Evolutionary conservation across 176 grass and related monocot species (phyloP).

Genomic region (Paspalum vaginatum): DNA sequence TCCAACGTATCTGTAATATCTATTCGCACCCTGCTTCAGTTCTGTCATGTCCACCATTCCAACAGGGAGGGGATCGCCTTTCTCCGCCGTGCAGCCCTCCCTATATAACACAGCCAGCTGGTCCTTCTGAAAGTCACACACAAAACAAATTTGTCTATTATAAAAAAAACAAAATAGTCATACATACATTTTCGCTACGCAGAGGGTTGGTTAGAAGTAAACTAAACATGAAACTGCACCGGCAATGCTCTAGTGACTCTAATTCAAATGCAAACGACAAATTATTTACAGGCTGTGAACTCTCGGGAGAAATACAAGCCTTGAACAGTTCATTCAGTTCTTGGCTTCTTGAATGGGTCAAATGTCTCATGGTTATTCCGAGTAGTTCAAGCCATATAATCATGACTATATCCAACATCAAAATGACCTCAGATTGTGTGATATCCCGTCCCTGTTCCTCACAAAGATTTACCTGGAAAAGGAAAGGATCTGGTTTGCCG

Average conservation of each 20-base stretch:
- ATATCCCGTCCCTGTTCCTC: background rate
- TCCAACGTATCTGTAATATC: conserved; percentile 71
- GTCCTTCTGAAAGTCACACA: conserved; percentile 48
- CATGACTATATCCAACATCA: background rate
- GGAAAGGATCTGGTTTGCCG: conserved; percentile 61
- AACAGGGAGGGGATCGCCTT: conserved; percentile 49
- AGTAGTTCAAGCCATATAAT: background rate
- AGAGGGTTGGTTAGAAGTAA: background rate
- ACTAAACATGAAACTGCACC: background rate
- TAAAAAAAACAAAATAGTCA: too few species aligned
- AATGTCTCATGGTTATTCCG: background rate
- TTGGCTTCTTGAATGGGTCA: background rate
- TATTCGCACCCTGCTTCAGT: conserved; percentile 31
- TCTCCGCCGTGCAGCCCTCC: conserved; percentile 44
- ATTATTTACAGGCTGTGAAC: conserved; percentile 2
- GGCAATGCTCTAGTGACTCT: background rate
- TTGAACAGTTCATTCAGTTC: conserved; percentile 22
- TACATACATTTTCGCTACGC: background rate
- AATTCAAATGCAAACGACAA: background rate
- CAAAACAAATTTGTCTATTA: too few species aligned
- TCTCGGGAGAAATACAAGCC: background rate
- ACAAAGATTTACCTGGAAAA: conserved; percentile 57
- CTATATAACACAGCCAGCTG: conserved; percentile 49
- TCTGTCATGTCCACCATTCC: conserved; percentile 50
- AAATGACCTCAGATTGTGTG: background rate